A percentile compares a stretch with the other conserved stretches of the same genome.
Conservation (phyloP, 2,329 filamentous ascomycete species). For the Botrytis elliptica region DNA sequence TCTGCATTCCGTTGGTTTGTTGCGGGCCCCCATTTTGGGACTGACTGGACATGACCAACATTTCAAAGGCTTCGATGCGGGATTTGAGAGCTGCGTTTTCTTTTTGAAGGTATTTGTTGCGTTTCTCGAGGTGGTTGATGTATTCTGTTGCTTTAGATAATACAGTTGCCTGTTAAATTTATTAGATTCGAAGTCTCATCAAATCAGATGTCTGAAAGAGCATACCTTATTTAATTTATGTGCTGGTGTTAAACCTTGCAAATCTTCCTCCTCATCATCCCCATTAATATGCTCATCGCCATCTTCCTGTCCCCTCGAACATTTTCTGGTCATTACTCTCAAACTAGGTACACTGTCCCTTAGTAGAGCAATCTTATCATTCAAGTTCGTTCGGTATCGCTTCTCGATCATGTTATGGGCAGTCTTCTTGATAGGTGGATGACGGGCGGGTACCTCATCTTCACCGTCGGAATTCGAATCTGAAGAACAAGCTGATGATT, state of each 20-base stretch:
- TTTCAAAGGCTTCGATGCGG: slow-evolving; percentile 73
- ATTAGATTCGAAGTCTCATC: slow-evolving; percentile 6
- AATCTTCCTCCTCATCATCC: slow-evolving; percentile 46
- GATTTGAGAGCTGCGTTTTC: slow-evolving; percentile 78
- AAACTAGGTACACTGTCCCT: slow-evolving; percentile 71
- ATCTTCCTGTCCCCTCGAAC: slow-evolving; percentile 54
- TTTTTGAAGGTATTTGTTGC: slow-evolving; percentile 76
- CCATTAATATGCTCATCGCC: slow-evolving; percentile 38
- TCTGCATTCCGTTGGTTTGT: slow-evolving; percentile 14
- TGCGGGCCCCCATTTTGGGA: not conserved
- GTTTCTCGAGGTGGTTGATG: slow-evolving; percentile 87
- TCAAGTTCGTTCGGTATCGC: slow-evolving; percentile 78
- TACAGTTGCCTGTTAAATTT: slow-evolving; percentile 45
- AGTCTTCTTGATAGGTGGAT: slow-evolving; percentile 65
- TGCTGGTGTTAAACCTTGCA: slow-evolving; percentile 59
- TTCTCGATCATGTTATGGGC: slow-evolving; percentile 87
- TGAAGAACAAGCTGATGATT: slow-evolving; percentile 24
- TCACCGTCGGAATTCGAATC: slow-evolving; percentile 39
- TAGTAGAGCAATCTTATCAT: slow-evolving; percentile 77
- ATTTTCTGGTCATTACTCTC: slow-evolving; percentile 50
- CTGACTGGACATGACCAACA: slow-evolving; percentile 67
- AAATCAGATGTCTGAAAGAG: not conserved
- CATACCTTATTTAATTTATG: slow-evolving; percentile 67
- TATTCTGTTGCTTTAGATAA: slow-evolving; percentile 95
- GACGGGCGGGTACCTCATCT: slow-evolving; percentile 51